Base-by-base conservation (phyloP, 768 basidiomycete species). In the Amanita pseudoporphyria region DNA sequence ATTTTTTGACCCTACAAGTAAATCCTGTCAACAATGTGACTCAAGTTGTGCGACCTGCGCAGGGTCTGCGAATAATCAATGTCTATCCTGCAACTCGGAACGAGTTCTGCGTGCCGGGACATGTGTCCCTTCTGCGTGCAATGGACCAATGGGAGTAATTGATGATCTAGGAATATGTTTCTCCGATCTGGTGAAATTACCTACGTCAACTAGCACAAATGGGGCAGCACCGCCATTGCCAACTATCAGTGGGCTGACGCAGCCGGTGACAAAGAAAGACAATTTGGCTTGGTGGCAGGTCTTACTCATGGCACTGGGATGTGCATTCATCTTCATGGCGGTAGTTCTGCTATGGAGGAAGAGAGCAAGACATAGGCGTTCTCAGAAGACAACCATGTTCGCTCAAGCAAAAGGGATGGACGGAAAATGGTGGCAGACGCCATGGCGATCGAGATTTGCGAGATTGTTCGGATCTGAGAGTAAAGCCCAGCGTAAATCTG, bases 221-320 rank as follows among this genome's bases (percentile, higher is more conserved):
- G 69, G 79, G 3, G 7, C 26, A 28, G 26, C 26, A 28, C 53
- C 56, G 13, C 71, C 79, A 0, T 65, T 81, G 22, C 80, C 82
- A n/a, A 64, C 74, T 13, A 65, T 82, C 53, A 73, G 80, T 1
- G 83, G 84, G 18, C 63, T 82, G 52, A 61, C 73, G 37, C 65
- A 74, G n/a, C 82, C 84, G 0, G 73, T 71, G 48, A 45, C 57
- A n/a, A 61, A 57, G 24, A 36, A 36, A 18, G 68, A 67, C 22
- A 56, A 69, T 21, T 67, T 88, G 12, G 67, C 68, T 50, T 89
- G 88, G 87, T 90, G 87, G 87, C 72, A 90, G 66, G 87, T 90
- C 54, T 68, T 89, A 51, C 75, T 90, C 49, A 89, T 90, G 84
- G 71, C 82, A 1, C 76, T 89, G 35, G 86, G 88, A 12, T 84